A percentile compares a stretch with the other conserved stretches of the same genome.
phyloP scores from a whole-genome alignment of 306 rosid genomes.

The Nissolia schottii region DNA sequence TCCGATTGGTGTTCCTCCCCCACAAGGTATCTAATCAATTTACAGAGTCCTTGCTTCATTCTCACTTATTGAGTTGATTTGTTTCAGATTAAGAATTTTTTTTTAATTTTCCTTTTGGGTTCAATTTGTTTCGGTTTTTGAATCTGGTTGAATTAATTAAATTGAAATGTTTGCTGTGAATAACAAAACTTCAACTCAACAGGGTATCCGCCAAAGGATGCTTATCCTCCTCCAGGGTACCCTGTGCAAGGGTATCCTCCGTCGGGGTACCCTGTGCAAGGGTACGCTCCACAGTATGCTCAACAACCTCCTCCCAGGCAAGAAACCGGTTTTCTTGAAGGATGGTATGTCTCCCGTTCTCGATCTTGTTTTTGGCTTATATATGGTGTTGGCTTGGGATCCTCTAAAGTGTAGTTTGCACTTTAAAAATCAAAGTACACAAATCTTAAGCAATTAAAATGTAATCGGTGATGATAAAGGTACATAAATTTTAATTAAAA shows the following conservation, averaged over 20 bases:
- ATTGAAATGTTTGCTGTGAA: not conserved
- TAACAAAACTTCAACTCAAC: not conserved
- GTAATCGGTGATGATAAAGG: too few species aligned
- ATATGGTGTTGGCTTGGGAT: not conserved
- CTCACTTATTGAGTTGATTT: not conserved
- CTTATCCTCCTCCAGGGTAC: conserved; percentile 55
- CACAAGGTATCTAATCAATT: conserved; percentile 36
- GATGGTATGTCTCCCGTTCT: conserved; percentile 34
- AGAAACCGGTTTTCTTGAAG: conserved; percentile 46
- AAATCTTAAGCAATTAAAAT: too few species aligned
- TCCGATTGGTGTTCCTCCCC: conserved; percentile 59
- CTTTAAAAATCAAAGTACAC: too few species aligned
- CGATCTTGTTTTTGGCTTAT: not conserved
- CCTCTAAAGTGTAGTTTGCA: too few species aligned
- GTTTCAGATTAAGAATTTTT: not conserved
- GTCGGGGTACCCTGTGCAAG: conserved; percentile 27
- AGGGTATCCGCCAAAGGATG: conserved; percentile 53
- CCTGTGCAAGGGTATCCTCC: conserved; percentile 33
- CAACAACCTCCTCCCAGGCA: conserved; percentile 36
- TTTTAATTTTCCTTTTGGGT: not conserved
- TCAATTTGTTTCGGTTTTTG: not conserved
- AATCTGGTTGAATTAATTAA: not conserved
- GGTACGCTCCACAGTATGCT: conserved; percentile 34
- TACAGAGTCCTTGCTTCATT: not conserved
- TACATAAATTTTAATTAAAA: too few species aligned